phyloP scores from a whole-genome alignment of 2,329 filamentous ascomycete genomes.

The Ascochyta pisi region DNA sequence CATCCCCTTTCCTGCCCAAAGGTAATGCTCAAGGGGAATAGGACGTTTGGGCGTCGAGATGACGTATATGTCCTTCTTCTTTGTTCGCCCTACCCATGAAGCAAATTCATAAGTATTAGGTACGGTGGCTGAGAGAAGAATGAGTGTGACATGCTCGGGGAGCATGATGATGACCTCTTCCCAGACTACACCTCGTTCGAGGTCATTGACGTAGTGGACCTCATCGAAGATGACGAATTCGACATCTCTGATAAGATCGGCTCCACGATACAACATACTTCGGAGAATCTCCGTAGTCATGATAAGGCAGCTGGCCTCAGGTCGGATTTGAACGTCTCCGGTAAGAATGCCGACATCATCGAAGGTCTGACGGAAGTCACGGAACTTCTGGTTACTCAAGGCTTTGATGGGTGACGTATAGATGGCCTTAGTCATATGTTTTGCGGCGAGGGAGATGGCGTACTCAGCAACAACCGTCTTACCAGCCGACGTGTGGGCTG shows the following conservation, averaged over 20 bases:
- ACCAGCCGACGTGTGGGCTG: constrained; percentile 94
- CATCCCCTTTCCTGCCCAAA: constrained; percentile 93
- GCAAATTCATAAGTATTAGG: constrained; percentile 98
- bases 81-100: constrained; percentile 96
- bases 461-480: constrained; percentile 99
- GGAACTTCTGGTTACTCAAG: constrained; percentile 97
- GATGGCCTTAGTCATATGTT: constrained; percentile 99
- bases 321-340: constrained; percentile 96
- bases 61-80: constrained; percentile 98
- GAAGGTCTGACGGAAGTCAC: constrained; percentile 88
- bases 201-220: constrained; percentile 97
- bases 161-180: constrained; percentile 99
- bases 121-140: constrained; percentile 92
- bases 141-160: constrained; percentile 94
- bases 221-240: constrained; percentile 99
- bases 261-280: constrained; percentile 97
- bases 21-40: constrained; percentile 91
- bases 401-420: constrained; percentile 99
- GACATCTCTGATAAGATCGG: constrained; percentile 94
- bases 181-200: constrained; percentile 96
- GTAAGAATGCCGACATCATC: constrained; percentile 97
- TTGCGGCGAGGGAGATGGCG: constrained; percentile 93
- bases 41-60: constrained; percentile 97
- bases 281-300: constrained; percentile 99
- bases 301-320: constrained; percentile 96